Evolutionary conservation across 768 basidiomycete genomes (phyloP).

Genomic region (Mycena polygramma): DNA sequence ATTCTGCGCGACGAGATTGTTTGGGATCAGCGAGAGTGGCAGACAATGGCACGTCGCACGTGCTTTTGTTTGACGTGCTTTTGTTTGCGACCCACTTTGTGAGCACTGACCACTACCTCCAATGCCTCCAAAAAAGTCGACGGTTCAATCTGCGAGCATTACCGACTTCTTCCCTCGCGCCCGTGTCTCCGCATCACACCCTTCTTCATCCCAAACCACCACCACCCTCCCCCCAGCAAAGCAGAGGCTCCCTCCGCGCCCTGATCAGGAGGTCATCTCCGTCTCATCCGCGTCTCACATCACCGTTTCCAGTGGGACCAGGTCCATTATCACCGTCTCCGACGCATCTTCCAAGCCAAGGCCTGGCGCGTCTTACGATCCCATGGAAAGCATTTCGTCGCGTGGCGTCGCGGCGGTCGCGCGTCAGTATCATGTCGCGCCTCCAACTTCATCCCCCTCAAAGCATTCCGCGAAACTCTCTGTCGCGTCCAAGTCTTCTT

Average conservation of each 20-base stretch:
- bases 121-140: conserved; percentile 26
- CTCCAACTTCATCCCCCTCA: conserved; percentile 17
- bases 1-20: background rate
- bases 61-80: background rate
- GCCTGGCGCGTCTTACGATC: conserved; percentile 30
- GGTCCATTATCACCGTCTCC: conserved; percentile 36
- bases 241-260: conserved; percentile 26
- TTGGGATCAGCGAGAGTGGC: background rate
- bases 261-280: conserved; percentile 42
- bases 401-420: conserved; percentile 25
- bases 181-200: background rate
- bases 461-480: conserved; percentile 28
- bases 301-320: conserved; percentile 43
- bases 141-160: conserved; percentile 15
- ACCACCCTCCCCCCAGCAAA: conserved; percentile 5
- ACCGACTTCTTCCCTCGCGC: conserved; percentile 31
- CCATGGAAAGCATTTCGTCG: conserved; percentile 41
- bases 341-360: conserved; percentile 38
- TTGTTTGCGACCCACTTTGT: background rate
- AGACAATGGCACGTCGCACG: background rate
- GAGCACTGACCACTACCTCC: too few relatives aligned
- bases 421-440: conserved; percentile 28
- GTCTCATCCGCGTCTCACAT: conserved; percentile 43
- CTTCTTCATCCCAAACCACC: conserved; percentile 29
- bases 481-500: conserved; percentile 31